Base-by-base conservation (phyloP, 257 asterid genomes). In the Phtheirospermum japonicum region DNA sequence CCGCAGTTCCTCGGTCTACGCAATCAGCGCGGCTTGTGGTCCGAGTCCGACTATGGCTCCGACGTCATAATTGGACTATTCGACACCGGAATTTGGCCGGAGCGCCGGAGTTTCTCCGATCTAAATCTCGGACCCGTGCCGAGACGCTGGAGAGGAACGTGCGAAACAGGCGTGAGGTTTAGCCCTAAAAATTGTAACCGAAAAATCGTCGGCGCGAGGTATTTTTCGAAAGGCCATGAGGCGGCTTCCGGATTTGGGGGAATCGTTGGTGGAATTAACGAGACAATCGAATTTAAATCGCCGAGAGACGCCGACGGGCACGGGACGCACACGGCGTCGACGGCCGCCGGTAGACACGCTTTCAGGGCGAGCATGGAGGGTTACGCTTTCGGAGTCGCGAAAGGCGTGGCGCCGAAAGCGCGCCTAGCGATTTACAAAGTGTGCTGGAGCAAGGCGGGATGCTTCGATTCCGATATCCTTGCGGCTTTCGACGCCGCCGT, bases 1-100 rank as follows among this genome's bases (percentile, higher is more conserved):
- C 99, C 99, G 61, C 97, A 89, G 74, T 93, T 93, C 71, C 85
- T 93, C 1, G 99, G 99, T 12, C 82, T 93, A 20, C 76, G 95
- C 5, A 87, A 80, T 57, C 97, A 89, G 70, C 83, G 82, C n/a
- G 99, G 99, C 0, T 69, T 93, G 5, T 93, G 97, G 99, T 89
- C 94, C 17, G 94, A 85, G 12, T 87, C 99, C 0, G 97, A 93
- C 63, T 93, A 89, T 11, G 99, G 99, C 0, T 85, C 99, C 0
- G 97, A 93, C 53, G 92, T 93, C 0, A 85, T 93, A 0, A 68
- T 93, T 2, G 99, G 97, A 0, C 75, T 93, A 7, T 80, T 93
- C 4, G 99, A 89, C 30, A 93, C 99, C 0, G 99, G 99, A 0
- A 81, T 93, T 74, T 89, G 97, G 99, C 99, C 99, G 13, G 99